Evolutionary conservation across 345 rosid genomes (phyloP).

Genomic region (Linum trigynum): DNA sequence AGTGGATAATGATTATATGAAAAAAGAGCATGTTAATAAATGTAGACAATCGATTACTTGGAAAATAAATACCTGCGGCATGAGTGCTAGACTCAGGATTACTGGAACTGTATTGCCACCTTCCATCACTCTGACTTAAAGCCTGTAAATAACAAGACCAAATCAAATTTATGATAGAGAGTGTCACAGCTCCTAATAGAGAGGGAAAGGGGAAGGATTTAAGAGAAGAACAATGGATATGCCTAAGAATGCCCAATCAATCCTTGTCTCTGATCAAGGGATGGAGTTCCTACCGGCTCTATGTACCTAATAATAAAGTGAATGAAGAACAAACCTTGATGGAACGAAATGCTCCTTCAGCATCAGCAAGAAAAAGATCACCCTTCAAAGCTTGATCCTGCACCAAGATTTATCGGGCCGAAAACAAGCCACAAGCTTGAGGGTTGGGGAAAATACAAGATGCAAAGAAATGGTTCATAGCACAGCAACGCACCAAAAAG

Average conservation of each 20-base stretch:
- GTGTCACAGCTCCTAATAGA: not conserved
- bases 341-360: conserved; percentile 64
- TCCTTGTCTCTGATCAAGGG: not conserved
- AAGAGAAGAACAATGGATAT: not conserved
- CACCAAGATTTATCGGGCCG: conserved; percentile 6
- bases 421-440: conserved; percentile 1
- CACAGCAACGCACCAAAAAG: too few relatives aligned
- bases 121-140: conserved; percentile 91
- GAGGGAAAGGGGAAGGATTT: not conserved
- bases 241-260: not conserved
- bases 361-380: conserved; percentile 58
- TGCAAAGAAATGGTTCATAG: not conserved
- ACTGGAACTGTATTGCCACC: conserved; percentile 74
- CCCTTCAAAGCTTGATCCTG: conserved; percentile 60
- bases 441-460: not conserved
- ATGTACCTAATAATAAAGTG: not conserved
- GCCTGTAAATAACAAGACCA: conserved; percentile 43
- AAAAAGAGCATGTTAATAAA: not conserved
- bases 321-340: conserved; percentile 53
- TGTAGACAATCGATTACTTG: not conserved
- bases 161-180: conserved; percentile 4
- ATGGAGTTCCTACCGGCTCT: not conserved
- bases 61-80: conserved; percentile 67
- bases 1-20: too few relatives aligned
- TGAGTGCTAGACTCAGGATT: conserved; percentile 73